Evolutionary conservation across 2,329 filamentous ascomycete genomes (phyloP), one percentile per base, ranked within the genome.

Genomic region (Calonectria honghensis): DNA sequence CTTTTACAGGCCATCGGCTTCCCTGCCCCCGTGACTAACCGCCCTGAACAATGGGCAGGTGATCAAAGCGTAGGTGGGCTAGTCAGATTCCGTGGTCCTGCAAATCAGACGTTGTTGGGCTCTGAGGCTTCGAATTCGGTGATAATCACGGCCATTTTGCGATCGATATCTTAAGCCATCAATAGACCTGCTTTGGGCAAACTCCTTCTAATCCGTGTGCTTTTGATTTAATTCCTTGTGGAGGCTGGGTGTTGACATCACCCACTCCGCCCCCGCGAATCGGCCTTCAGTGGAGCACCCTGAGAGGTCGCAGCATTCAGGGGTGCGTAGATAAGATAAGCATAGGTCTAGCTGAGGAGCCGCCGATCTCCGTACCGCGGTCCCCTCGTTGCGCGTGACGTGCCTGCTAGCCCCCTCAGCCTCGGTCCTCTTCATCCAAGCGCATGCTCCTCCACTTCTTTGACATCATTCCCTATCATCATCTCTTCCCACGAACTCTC

Each of bases 361-460:
- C 20, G 32, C 35, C 48, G 51, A 51, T 57, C 35, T 27, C 57
- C 10, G 52, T 41, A 32, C 59, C 39, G 39, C 35, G 50, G 59
- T 59, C 50, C 59, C 61, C 13, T 57, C 7, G 66, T 35, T 29
- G 45, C 70, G 41, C 66, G 72, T 73, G 72, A 73, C 72, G 41
- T 73, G 66, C 67, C 35, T 51, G 35, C n/a, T 45, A 18, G 29
- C 50, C 31, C 39, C 50, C 71, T 59, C 66, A 66, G 66, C 50
- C 50, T 68, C 52, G 24, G 52, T n/a, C 70, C 59, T 54, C 68
- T 27, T 52, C 41, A 35, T 37, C 39, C 66, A 16, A 48, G 14
- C 63, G 24, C 54, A n/a, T n/a, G 18, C 27, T 57, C 4, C 14
- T n/a, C 4, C 11, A 20, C 4, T 35, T 37, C 24, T 18, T 39